A percentile compares a stretch with the other conserved stretches of the same genome.
phyloP scores from a whole-genome alignment of 2,329 filamentous ascomycete genomes.

The Fusarium setosum region DNA sequence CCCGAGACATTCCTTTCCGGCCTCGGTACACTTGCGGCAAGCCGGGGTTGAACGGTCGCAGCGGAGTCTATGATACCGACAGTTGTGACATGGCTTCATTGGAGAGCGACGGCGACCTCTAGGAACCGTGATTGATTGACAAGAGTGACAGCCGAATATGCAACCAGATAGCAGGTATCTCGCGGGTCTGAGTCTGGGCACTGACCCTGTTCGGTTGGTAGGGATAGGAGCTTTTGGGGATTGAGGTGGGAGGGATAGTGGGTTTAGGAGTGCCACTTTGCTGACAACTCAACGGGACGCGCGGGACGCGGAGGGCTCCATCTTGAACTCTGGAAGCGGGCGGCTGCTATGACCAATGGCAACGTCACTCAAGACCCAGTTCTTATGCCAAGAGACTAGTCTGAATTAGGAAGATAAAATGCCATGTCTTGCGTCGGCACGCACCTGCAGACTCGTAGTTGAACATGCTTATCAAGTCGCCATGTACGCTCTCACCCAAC shows the following conservation, averaged over 20 bases:
- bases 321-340: too few relatives aligned
- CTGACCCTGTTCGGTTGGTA: too few relatives aligned
- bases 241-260: too few relatives aligned
- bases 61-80: neutral
- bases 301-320: too few relatives aligned
- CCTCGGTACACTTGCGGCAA: conserved; percentile 1
- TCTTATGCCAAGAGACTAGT: neutral
- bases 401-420: conserved; percentile 4
- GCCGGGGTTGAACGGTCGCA: conserved; percentile 5
- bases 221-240: too few relatives aligned
- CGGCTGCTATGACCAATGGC: neutral
- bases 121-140: too few relatives aligned
- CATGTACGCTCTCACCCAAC: neutral
- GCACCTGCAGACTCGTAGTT: neutral
- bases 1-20: neutral
- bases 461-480: neutral
- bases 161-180: too few relatives aligned
- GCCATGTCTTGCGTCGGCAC: neutral
- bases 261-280: too few relatives aligned
- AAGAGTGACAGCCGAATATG: too few relatives aligned
- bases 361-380: neutral
- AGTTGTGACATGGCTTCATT: conserved; percentile 12
- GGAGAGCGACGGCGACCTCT: neutral
- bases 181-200: too few relatives aligned
- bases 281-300: neutral